A percentile compares a stretch with the other conserved stretches of the same genome.
Evolutionary conservation across 2,329 filamentous ascomycete genomes (phyloP).

Genomic region (Fonsecaea erecta): DNA sequence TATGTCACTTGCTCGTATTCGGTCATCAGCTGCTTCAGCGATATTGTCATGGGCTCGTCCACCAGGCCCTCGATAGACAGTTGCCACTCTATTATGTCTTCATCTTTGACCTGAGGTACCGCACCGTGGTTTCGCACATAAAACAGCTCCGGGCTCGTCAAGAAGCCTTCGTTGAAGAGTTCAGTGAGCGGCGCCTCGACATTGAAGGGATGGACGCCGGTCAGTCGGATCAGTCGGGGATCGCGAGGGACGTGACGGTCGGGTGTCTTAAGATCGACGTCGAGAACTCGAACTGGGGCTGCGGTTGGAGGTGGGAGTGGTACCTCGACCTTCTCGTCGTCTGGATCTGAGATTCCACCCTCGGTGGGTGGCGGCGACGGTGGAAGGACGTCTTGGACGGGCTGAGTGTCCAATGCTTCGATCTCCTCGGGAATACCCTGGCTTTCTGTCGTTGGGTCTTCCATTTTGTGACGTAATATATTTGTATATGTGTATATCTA

Average conservation of each 20-base stretch:
- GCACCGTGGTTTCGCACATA: slow-evolving; percentile 90
- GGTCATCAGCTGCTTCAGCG: slow-evolving; percentile 70
- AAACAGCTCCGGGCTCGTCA: slow-evolving; percentile 85
- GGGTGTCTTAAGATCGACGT: slow-evolving; percentile 80
- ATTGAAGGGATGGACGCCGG: slow-evolving; percentile 89
- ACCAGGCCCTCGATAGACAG: slow-evolving; percentile 87
- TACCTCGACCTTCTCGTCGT: slow-evolving; percentile 49
- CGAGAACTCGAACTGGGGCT: slow-evolving; percentile 64
- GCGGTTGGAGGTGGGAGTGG: slow-evolving; percentile 71
- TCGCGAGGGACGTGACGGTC: slow-evolving; percentile 82
- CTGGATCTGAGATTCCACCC: slow-evolving; percentile 31
- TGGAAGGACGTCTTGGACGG: slow-evolving; percentile 27
- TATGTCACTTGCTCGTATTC: slow-evolving; percentile 82
- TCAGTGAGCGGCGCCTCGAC: slow-evolving; percentile 80
- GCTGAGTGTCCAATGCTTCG: slow-evolving; percentile 18
- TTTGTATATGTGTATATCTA: too few species aligned
- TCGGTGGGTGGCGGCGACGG: slow-evolving; percentile 37
- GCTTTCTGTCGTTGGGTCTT: slow-evolving; percentile 24
- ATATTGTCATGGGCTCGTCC: slow-evolving; percentile 73
- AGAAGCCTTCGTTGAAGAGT: slow-evolving; percentile 76
- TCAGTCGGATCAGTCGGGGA: slow-evolving; percentile 79
- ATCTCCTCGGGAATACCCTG: slow-evolving; percentile 23
- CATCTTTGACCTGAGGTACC: slow-evolving; percentile 75
- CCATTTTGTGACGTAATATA: slow-evolving; percentile 13
- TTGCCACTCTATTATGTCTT: slow-evolving; percentile 76